A percentile compares a stretch with the other conserved stretches of the same genome.
phyloP scores from a whole-genome alignment of 2,329 filamentous ascomycete species.

The Fusarium piperis region DNA sequence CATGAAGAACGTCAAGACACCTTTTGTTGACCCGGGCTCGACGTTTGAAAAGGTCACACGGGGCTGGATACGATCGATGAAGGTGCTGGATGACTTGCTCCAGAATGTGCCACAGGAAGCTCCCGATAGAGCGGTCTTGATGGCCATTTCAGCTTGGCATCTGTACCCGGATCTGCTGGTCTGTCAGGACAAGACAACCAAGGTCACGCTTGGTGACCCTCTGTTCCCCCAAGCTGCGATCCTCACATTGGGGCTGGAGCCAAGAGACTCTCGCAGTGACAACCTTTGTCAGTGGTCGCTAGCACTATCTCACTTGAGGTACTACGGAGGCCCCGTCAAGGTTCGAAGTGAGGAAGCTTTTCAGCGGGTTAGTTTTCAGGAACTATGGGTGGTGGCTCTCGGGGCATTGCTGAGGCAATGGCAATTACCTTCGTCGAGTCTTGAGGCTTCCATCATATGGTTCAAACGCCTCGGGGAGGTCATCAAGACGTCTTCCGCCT shows the following conservation, averaged over 20 bases:
- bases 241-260: slow-evolving; percentile 1
- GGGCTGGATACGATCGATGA: slow-evolving; percentile 8
- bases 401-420: slow-evolving; percentile 10
- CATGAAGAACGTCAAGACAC: slow-evolving; percentile 7
- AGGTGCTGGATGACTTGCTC: slow-evolving; percentile 15
- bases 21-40: background rate
- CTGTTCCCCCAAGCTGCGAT: slow-evolving; percentile 1
- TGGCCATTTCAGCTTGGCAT: slow-evolving; percentile 22
- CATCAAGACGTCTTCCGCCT: background rate
- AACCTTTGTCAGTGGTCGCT: slow-evolving; percentile 13
- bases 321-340: slow-evolving; percentile 13
- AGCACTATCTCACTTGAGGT: slow-evolving; percentile 12
- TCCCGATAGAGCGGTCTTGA: slow-evolving; percentile 9
- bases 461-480: background rate
- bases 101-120: slow-evolving; percentile 4
- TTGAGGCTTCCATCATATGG: background rate
- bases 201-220: background rate
- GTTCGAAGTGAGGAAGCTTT: slow-evolving; percentile 7
- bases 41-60: slow-evolving; percentile 7
- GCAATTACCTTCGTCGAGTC: slow-evolving; percentile 3
- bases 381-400: slow-evolving; percentile 10
- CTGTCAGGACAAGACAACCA: slow-evolving; percentile 7
- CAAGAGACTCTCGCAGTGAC: background rate
- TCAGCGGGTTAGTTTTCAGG: slow-evolving; percentile 1
- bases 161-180: slow-evolving; percentile 16